Conservation (phyloP, 345 rosid species). For the Crucihimalaya himalaica region DNA sequence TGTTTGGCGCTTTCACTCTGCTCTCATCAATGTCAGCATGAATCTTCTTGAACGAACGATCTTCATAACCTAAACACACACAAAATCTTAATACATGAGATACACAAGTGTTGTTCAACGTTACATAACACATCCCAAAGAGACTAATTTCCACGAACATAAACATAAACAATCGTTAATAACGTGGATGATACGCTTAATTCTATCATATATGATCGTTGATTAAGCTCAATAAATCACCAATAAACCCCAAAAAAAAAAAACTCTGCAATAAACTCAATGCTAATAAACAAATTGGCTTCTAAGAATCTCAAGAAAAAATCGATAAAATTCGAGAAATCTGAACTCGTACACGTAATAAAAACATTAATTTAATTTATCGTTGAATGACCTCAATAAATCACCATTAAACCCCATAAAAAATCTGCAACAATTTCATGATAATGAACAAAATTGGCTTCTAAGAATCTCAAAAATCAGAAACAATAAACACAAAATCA, state of each 20-base stretch:
- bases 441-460: no score
- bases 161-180: not conserved
- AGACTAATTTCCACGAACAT: not conserved
- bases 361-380: not conserved
- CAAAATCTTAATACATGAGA: no score
- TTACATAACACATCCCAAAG: not conserved
- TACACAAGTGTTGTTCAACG: conserved; percentile 6
- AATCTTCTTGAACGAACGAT: conserved; percentile 39
- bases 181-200: not conserved
- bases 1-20: conserved; percentile 59
- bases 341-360: not conserved
- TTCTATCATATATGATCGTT: not conserved
- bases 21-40: conserved; percentile 48
- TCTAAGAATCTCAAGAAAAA: not conserved
- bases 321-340: not conserved
- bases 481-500: not conserved
- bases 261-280: no score
- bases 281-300: not conserved
- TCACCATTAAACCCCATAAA: conserved; percentile 9
- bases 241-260: not conserved
- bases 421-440: no score
- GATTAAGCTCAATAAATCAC: not conserved
- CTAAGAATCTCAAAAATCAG: not conserved
- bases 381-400: not conserved
- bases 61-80: conserved; percentile 22